Base-by-base conservation (phyloP, 164 flowering plant species). In the Echeveria elegans region DNA sequence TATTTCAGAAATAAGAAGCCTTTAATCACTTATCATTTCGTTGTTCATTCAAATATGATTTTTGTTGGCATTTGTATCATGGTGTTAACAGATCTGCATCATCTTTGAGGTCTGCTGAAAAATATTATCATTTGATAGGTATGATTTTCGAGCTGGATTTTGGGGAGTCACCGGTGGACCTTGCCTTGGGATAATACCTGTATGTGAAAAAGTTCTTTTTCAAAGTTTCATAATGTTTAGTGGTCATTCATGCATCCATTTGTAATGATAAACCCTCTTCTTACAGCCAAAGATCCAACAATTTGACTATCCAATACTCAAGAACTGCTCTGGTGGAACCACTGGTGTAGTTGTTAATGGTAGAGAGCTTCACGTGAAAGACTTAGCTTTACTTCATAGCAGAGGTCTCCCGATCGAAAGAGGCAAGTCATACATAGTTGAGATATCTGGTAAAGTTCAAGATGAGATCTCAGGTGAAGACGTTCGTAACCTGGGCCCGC, bases 141-240 rank as follows among this genome's bases (percentile, higher is more conserved):
- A 94, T 72, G 98, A 94, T 68, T 75, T 32, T 69, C 78, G 77
- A 76, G 98, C 93, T 76, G 99, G 99, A 72, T 94, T 94, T 68
- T 94, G 99, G 99, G 99, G 99, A 66, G 83, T 83, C 68, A 82
- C 86, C 75, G 92, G 89, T 36, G 86, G 88, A 18, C 96, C 83
- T 67, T 91, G 99, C 77, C 85, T 86, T 32, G 97, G 97, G 73
- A 84, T 90, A 66, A 77, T 94, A 74, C 92, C 90, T 53, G 99
- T 94, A 70, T 56, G 61, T 56, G 90, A 67, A 61, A 18, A 58
- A 56, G 61, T 66, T 34, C 8, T 48, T 60, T 68, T 59, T 53
- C 58, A 21, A 40, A n/a, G 16, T 53, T 41, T 37, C 28, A 21
- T 12, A 56, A 29, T n/a, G 41, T 61, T 10, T 16, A 38, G 9